Conservation (phyloP, 2,329 filamentous ascomycete genomes). For the Colletotrichum sp. region DNA sequence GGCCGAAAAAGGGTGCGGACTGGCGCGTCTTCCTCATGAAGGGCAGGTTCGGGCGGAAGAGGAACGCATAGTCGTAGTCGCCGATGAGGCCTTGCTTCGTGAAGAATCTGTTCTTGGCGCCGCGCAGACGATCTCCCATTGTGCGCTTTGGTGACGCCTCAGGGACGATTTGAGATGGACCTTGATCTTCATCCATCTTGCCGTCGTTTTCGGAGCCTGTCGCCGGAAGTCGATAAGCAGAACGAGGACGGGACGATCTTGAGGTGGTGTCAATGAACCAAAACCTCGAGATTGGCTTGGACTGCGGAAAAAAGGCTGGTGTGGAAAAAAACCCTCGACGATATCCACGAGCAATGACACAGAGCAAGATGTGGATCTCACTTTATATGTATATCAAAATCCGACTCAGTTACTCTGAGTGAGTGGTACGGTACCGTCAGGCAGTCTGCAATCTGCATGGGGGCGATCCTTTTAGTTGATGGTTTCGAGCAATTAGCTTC, state of each 20-base stretch:
- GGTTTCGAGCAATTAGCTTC: constrained; percentile 15
- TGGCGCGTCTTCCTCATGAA: constrained; percentile 71
- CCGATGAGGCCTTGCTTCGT: constrained; percentile 79
- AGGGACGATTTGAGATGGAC: constrained; percentile 54
- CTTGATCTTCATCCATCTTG: constrained; percentile 62
- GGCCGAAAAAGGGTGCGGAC: constrained; percentile 82
- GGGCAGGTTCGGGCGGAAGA: constrained; percentile 83
- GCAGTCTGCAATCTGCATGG: not conserved
- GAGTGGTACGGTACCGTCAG: not conserved
- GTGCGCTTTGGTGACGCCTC: constrained; percentile 35
- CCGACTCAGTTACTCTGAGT: not conserved
- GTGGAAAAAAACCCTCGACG: not conserved
- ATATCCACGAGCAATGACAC: not conserved
- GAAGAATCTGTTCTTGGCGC: constrained; percentile 48
- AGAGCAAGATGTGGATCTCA: not conserved
- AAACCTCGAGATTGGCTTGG: not conserved
- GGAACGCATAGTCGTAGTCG: constrained; percentile 87
- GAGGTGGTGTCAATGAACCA: not conserved
- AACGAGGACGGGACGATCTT: not conserved
- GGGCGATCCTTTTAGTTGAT: constrained; percentile 18
- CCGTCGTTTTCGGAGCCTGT: not conserved
- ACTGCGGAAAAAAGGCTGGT: not conserved
- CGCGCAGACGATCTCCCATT: constrained; percentile 32
- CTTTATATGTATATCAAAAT: not conserved
- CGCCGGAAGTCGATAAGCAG: not conserved